Evolutionary conservation across 2,329 filamentous ascomycete genomes (phyloP), one percentile per base, ranked within the genome.

Genomic region (Septoria petroselini): DNA sequence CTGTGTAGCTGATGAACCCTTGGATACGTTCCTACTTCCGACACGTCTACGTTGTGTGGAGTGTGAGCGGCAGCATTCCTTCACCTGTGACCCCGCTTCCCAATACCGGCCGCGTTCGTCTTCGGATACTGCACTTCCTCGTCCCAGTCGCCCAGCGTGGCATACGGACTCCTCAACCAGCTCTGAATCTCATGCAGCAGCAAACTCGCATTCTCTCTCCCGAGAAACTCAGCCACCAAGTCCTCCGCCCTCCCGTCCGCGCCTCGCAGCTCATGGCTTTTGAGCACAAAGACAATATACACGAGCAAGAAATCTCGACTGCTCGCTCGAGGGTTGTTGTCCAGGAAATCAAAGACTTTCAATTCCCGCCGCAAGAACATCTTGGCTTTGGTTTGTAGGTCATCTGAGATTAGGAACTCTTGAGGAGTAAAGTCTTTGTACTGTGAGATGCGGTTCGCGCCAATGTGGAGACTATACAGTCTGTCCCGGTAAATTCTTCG

Each of bases 331-430:
- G 64, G 49, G 60, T 61, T 25, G 4, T 43, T 52, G 43, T 76
- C 71, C 9, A 94, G 73, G 62, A 91, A 93, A 12, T 79, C 77
- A 60, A 96, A 95, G 14, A 95, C 88, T 47, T 83, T 82, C 3
- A 96, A 73, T 65, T 97, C 91, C 35, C 91, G 80, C 1, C 90
- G 80, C 42, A 95, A 81, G 80, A 88, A 97, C 54, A 81, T 83
- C 5, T 87, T 79, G 2, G 91, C 90, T 29, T 87, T 84, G 0
- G 85, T 86, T 14, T 89, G 78, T 0, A 95, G 77, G 17, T 83
- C 79, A 0, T 80, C 69, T 17, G 88, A 85, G 1, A 69, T 69
- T 50, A 76, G 73, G 64, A 96, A 85, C 7, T 80, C 68, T 3
- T 76, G 68, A 0, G 88, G 85, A 0, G 84, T 86, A 23, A 95